Evolutionary conservation across 2,329 filamentous ascomycete species (phyloP).

Genomic region (Neonectria coccinea): DNA sequence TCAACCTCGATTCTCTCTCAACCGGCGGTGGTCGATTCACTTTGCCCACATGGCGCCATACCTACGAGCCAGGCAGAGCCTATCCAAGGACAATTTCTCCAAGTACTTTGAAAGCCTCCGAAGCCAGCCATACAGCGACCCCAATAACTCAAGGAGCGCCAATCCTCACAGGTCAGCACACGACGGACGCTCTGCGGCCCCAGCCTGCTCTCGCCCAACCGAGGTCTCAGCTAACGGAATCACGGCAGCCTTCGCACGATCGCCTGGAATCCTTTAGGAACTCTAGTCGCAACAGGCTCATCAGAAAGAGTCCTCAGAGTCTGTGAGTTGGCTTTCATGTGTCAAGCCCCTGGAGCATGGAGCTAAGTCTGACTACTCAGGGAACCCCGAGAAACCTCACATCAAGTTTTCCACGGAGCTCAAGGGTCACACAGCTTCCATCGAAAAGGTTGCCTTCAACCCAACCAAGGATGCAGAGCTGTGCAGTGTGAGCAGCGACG

Average conservation of each 20-base stretch:
- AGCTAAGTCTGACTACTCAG: slow-evolving; percentile 48
- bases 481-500: slow-evolving; percentile 79
- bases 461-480: slow-evolving; percentile 81
- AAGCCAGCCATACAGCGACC: slow-evolving; percentile 78
- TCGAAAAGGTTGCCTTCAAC: slow-evolving; percentile 84
- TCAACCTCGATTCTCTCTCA: neutral
- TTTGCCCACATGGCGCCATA: slow-evolving; percentile 55
- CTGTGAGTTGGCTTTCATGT: slow-evolving; percentile 61
- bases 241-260: slow-evolving; percentile 76
- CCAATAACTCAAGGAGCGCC: slow-evolving; percentile 63
- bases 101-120: slow-evolving; percentile 75
- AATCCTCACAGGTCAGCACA: slow-evolving; percentile 67
- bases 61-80: slow-evolving; percentile 61
- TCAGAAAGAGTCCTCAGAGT: slow-evolving; percentile 77
- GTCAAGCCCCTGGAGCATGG: neutral
- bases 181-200: slow-evolving; percentile 35
- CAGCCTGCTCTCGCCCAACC: slow-evolving; percentile 3
- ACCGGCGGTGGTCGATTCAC: neutral
- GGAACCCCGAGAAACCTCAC: slow-evolving; percentile 81
- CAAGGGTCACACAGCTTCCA: slow-evolving; percentile 71
- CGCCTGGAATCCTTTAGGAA: slow-evolving; percentile 89
- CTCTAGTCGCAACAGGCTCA: slow-evolving; percentile 84
- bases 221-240: slow-evolving; percentile 27
- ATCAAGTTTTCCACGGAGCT: slow-evolving; percentile 82
- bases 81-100: slow-evolving; percentile 78